A percentile compares a stretch with the other conserved stretches of the same genome.
Evolutionary conservation across 2,329 filamentous ascomycete species (phyloP).

Genomic region (Exophiala viscosa): DNA sequence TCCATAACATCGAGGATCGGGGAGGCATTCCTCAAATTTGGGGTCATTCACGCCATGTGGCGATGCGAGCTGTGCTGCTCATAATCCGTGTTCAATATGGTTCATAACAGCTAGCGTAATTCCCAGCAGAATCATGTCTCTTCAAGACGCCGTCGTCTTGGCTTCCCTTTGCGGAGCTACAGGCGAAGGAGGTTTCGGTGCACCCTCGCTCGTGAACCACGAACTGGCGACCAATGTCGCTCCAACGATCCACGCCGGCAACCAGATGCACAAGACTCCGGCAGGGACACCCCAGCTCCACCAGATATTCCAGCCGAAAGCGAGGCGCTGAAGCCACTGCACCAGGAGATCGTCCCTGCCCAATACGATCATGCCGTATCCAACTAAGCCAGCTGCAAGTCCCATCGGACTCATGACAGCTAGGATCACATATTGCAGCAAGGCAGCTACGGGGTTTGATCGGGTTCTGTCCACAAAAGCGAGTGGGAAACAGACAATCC

Average conservation of each 20-base stretch:
- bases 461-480: conserved; percentile 58
- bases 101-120: neutral
- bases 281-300: conserved; percentile 78
- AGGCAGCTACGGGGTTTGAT: conserved; percentile 13
- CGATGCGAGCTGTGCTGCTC: too few relatives aligned
- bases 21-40: too few relatives aligned
- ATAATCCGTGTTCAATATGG: too few relatives aligned
- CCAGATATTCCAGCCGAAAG: conserved; percentile 85
- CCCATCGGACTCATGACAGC: conserved; percentile 57
- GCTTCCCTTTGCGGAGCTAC: neutral
- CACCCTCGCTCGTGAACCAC: conserved; percentile 17
- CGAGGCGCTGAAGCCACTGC: conserved; percentile 65
- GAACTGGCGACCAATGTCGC: conserved; percentile 26
- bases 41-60: too few relatives aligned
- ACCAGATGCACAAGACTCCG: conserved; percentile 92
- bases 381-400: conserved; percentile 50
- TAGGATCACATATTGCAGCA: conserved; percentile 46
- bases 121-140: neutral
- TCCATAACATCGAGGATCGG: too few relatives aligned
- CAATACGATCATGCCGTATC: conserved; percentile 43
- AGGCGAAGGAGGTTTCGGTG: neutral
- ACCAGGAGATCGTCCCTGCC: conserved; percentile 38
- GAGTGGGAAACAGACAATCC: conserved; percentile 72
- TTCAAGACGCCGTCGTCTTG: neutral
- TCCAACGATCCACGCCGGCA: conserved; percentile 80